Evolutionary conservation across 441 rosid genomes (phyloP).

Genomic region (Euphorbia celastroides): DNA sequence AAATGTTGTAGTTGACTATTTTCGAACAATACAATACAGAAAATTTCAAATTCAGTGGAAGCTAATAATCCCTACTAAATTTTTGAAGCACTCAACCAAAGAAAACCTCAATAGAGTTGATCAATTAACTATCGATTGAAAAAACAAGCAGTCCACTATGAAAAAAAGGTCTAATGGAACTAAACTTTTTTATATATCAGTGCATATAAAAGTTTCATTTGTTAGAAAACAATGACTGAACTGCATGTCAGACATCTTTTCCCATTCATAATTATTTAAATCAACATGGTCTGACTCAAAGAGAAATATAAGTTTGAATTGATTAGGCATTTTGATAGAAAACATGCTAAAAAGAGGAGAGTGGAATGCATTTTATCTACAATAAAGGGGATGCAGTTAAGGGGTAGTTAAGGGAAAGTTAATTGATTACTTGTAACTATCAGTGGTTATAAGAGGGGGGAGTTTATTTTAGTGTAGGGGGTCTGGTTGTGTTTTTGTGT

Average conservation of each 20-base stretch:
- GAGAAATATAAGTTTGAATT: background rate
- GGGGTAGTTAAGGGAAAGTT: too few species aligned
- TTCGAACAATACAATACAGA: too few species aligned
- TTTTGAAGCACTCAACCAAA: background rate
- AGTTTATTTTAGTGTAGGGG: too few species aligned
- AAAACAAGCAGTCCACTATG: background rate
- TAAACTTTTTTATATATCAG: background rate
- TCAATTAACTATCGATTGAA: too few species aligned
- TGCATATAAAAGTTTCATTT: background rate
- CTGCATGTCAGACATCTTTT: background rate
- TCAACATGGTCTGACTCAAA: background rate
- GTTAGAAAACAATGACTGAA: background rate
- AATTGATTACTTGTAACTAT: too few species aligned
- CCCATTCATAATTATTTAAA: too few species aligned
- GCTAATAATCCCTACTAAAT: background rate
- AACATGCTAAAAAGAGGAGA: too few species aligned
- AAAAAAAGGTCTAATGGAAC: background rate
- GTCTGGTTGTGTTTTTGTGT: too few species aligned
- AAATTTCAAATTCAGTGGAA: background rate
- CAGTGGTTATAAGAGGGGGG: too few species aligned
- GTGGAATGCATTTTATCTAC: too few species aligned
- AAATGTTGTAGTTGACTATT: too few species aligned
- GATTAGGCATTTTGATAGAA: slow-evolving; percentile 2
- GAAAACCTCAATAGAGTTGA: background rate
- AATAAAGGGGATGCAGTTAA: too few species aligned